Base-by-base conservation (phyloP, 2,329 filamentous ascomycete genomes). In the Aspergillus luchuensis region DNA sequence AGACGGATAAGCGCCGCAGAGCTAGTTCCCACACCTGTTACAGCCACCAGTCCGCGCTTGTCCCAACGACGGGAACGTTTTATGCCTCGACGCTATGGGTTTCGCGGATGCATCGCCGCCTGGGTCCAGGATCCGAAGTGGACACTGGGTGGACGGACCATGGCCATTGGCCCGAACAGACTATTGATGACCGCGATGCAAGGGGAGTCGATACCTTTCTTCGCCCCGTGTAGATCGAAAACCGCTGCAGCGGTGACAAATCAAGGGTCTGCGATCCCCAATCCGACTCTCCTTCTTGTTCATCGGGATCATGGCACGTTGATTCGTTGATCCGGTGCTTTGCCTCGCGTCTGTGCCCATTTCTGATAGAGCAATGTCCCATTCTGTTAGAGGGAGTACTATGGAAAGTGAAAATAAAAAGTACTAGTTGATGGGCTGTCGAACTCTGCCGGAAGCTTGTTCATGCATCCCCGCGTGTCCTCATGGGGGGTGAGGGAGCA, bases 141-240 rank as follows among this genome's bases (percentile, higher is more conserved):
- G 45, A 39, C 43, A 58, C 51, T 19, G 43, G 33, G 47, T 38
- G 25, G 28, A 59, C 41, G 52, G 59, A 49, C 53, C 56, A 57
- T 55, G 62, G 59, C 63, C 57, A 72, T 73, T 71, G 66, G 69
- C 60, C 62, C 60, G 62, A 68, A 41, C 61, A 62, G 52, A 71
- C 65, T 75, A 73, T 74, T 71, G 64, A 65, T 56, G 63, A 54
- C 58, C 48, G 51, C 30, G 65, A 75, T 75, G 74, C 73, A 76
- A 76, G 74, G 74, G 69, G 70, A 70, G 59, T 58, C 61, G 63
- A 67, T 64, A 66, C 63, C 63, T 62, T 66, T 68, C 67, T 66
- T 68, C 67, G 68, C 67, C 71, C 61, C 67, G 68, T 72, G 72
- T 72, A 67, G 72, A 74, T 74, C 69, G 57, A 67, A 64, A 61